Base-by-base conservation (phyloP, 306 rosid species). In the Vigna reflexopilosa region DNA sequence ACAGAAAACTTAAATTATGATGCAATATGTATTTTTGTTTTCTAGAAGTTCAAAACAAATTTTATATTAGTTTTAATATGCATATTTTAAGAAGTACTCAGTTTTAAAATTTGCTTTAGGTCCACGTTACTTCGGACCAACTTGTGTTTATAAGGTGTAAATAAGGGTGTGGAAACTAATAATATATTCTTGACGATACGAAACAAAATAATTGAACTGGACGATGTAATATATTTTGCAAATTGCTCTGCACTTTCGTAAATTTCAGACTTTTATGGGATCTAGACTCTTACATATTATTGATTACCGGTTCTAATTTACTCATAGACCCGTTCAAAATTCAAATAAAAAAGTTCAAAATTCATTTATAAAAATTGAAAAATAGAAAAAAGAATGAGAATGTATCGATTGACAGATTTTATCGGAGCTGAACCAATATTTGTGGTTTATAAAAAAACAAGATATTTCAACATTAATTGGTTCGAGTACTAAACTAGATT, bases 231-330 rank as follows among this genome's bases (percentile, higher is more conserved):
- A 42, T 38, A 26, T 52, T 51, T 71, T 62, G 15, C 15, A 64
- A 56, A 30, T 68, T 70, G 28, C 75, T 47, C 7, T 6, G 70
- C 26, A 34, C 51, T 61, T 69, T 48, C 71, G 4, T 32, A 32
- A 0, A 45, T 28, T 11, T 16, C 58, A 72, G 76, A 66, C 80
- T 83, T 77, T 72, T 11, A 51, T 52, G 48, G 69, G n/a, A 55
- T 76, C 79, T 47, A 61, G 24, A 61, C 0, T 32, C 20, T 34
- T 0, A 5, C 0, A 19, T 7, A 34, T 36, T 70, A 19, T 19
- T 50, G 0, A 2, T 65, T 16, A 38, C 48, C 49, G 42, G 20
- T 77, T 66, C 54, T 19, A 62, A 76, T 14, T 22, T 19, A 20
- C 20, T 12, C 2, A 48, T 30, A 24, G 73, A 76, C 67, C 73